These are phyloP conservation scores for Peterozyma xylosa DNA, from an alignment of 805 yeast genomes.

Conservation along the genomic window DNA sequence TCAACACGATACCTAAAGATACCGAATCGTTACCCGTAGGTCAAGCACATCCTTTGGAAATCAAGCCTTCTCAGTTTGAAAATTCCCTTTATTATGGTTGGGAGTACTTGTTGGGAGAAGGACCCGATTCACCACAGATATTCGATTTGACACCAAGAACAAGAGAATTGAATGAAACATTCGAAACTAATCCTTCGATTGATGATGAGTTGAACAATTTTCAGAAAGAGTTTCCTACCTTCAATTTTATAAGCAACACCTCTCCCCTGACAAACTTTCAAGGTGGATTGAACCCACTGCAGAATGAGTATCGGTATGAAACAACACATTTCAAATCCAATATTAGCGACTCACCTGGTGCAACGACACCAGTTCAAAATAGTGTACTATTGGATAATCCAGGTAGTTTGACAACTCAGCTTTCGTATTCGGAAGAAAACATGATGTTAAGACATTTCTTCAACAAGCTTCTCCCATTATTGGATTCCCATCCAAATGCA, in stretches of 20 bases:
- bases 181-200: background rate
- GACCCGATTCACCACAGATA: background rate
- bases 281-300: background rate
- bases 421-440: slow-evolving; percentile 39
- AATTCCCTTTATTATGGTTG: slow-evolving; percentile 22
- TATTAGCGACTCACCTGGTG: no score
- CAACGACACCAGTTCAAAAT: slow-evolving; percentile 5
- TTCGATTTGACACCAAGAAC: background rate
- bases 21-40: slow-evolving; percentile 6
- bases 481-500: slow-evolving; percentile 53
- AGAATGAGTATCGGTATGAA: no score
- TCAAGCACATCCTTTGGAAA: slow-evolving; percentile 10
- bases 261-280: background rate
- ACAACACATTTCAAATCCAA: no score
- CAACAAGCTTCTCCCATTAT: slow-evolving; percentile 40
- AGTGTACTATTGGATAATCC: no score
- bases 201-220: background rate
- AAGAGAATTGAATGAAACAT: slow-evolving; percentile 1
- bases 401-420: slow-evolving; percentile 6
- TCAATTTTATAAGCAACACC: background rate
- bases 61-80: slow-evolving; percentile 18
- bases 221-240: background rate
- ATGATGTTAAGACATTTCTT: slow-evolving; percentile 50
- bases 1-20: background rate
- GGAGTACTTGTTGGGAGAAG: slow-evolving; percentile 18